Conservation (phyloP, 495 filamentous ascomycete genomes). For the Lasiosphaeria ovina region DNA sequence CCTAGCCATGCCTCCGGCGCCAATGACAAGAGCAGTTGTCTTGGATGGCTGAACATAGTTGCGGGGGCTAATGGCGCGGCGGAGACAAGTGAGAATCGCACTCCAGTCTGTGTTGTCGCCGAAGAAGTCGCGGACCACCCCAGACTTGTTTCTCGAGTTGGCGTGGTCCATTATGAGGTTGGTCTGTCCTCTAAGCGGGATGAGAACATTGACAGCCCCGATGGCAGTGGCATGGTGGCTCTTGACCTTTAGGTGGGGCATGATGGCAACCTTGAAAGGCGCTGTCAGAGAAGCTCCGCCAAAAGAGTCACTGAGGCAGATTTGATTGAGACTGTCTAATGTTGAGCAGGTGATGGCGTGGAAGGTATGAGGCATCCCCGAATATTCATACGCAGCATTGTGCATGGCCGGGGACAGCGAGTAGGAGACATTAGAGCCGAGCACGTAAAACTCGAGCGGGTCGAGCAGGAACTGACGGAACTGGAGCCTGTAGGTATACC, state of each 20-base stretch:
- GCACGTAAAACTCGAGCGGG: constrained; percentile 71
- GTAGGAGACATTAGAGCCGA: constrained; percentile 71
- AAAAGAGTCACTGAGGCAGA: constrained; percentile 63
- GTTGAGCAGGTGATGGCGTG: constrained; percentile 62
- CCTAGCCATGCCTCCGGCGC: constrained; percentile 79
- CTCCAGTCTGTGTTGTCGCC: constrained; percentile 88
- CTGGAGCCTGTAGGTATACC: constrained; percentile 54
- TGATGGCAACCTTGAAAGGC: constrained; percentile 73
- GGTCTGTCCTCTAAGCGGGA: constrained; percentile 64
- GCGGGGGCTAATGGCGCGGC: constrained; percentile 72
- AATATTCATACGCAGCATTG: constrained; percentile 67
- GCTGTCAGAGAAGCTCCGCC: constrained; percentile 72
- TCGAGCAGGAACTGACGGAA: constrained; percentile 57
- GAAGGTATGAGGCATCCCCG: constrained; percentile 71
- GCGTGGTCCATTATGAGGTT: constrained; percentile 63
- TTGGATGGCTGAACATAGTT: constrained; percentile 68
- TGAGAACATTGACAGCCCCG: constrained; percentile 78
- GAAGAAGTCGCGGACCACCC: constrained; percentile 65
- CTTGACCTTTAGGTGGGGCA: constrained; percentile 63
- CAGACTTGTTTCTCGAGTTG: constrained; percentile 63
- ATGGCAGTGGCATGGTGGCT: constrained; percentile 77
- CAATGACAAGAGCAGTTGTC: constrained; percentile 70
- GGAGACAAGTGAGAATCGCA: constrained; percentile 64
- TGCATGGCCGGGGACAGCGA: constrained; percentile 80
- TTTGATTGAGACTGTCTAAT: constrained; percentile 60